Base-by-base conservation (phyloP, 1,284 basidiomycete genomes). In the Meira miltonrushii region DNA sequence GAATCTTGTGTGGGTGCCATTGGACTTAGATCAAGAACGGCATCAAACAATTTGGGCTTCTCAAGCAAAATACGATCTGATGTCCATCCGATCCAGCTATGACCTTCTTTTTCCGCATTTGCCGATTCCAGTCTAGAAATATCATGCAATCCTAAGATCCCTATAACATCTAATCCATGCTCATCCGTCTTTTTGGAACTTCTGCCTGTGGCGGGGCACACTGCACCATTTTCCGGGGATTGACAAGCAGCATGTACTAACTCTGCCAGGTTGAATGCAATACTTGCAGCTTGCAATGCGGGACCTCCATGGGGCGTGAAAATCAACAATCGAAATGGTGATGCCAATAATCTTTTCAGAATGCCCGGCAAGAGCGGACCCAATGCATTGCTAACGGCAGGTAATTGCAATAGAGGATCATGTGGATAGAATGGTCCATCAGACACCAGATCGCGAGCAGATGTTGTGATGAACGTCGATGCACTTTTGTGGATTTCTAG, bases 21-120 rank as follows among this genome's bases (percentile, higher is more conserved):
- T 4, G 69, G 62, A 1, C 65, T 62, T 17, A 73, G 55, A 41
- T 73, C 71, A 8, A 73, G 58, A 25, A 73, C 60, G 33, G 60
- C 60, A 54, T 73, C 71, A 54, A 66, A 73, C 8, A 73, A 47
- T 39, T 67, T 55, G 13, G 62, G 59, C 57, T 71, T 73, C 17
- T 73, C 69, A 17, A 71, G 61, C 17, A 71, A 40, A 41, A 73
- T 64, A 62, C 67, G 69, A 55, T 73, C 69, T 4, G 69, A 60
- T 9, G 65, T 70, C 68, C 68, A 71, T 7, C 69, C 69, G 40
- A 73, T 68, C 71, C 71, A 73, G 40, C 65, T 56, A 12, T 25
- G 43, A 19, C 46, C 39, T 15, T 15, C 23, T 28, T 13, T 12
- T 13, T 15, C 15, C 13, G 39, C 38, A 15, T 59, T 55, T 28